Evolutionary conservation across 306 rosid species (phyloP).

Genomic region (Castanea sativa): DNA sequence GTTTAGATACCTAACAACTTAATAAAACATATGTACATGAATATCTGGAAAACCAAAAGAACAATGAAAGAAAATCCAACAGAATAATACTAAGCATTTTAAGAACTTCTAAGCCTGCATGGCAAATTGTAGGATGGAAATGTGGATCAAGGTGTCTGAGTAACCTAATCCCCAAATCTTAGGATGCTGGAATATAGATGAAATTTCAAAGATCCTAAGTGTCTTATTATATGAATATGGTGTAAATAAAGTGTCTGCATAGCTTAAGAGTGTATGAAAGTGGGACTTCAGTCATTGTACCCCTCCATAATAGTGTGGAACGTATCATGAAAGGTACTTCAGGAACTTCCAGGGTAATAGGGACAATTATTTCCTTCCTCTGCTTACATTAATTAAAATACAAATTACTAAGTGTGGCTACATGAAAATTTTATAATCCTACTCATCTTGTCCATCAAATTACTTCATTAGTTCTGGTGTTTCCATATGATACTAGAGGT

Average conservation of each 20-base stretch:
- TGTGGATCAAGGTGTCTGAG: no score
- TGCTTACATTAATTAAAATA: background rate
- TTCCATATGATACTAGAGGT: background rate
- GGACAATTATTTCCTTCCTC: background rate
- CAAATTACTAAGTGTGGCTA: background rate
- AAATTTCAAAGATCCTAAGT: background rate
- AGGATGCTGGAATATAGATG: no score
- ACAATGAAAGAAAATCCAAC: background rate
- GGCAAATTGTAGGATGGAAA: no score
- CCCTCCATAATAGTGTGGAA: background rate
- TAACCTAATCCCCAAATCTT: no score
- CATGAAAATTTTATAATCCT: background rate
- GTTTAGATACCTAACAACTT: conserved; percentile 58
- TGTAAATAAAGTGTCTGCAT: background rate
- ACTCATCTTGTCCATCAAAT: background rate
- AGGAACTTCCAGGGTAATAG: background rate
- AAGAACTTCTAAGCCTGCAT: background rate
- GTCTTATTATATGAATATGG: background rate
- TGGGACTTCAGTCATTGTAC: background rate
- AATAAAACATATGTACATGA: background rate
- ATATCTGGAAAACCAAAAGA: background rate
- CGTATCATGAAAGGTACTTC: background rate
- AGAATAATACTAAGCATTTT: background rate
- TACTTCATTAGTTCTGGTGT: background rate
- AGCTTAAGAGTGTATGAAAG: background rate